Conservation (phyloP, 164 flowering plant genomes). For the Warburgia ugandensis region DNA sequence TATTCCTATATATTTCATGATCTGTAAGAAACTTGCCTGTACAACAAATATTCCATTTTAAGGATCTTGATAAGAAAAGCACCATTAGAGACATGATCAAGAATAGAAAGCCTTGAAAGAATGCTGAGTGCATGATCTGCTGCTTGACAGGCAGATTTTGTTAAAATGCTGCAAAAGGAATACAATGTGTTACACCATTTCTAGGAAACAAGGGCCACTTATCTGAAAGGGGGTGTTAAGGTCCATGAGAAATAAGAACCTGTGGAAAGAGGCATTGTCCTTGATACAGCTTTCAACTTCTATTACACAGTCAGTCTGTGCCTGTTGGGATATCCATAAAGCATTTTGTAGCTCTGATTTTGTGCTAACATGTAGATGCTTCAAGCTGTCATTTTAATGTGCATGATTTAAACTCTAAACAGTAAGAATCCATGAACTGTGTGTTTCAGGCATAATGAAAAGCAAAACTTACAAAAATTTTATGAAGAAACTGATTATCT, state of each 20-base stretch:
- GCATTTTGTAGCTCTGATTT: slow-evolving; percentile 65
- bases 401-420: neutral
- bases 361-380: slow-evolving; percentile 57
- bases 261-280: slow-evolving; percentile 68
- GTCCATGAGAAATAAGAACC: slow-evolving; percentile 29
- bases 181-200: neutral
- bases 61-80: slow-evolving; percentile 27
- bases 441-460: too few species aligned
- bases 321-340: slow-evolving; percentile 35
- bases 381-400: slow-evolving; percentile 45
- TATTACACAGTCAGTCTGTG: slow-evolving; percentile 49
- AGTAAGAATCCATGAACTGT: too few species aligned
- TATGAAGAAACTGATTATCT: too few species aligned
- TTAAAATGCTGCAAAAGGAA: slow-evolving; percentile 40
- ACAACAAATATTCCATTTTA: slow-evolving; percentile 47
- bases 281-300: slow-evolving; percentile 83
- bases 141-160: slow-evolving; percentile 48
- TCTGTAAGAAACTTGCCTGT: slow-evolving; percentile 38
- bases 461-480: too few species aligned
- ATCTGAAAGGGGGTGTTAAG: neutral
- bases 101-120: slow-evolving; percentile 32
- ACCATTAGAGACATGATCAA: slow-evolving; percentile 21
- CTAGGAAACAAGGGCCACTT: neutral
- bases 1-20: neutral
- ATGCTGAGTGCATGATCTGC: slow-evolving; percentile 50